Conservation (phyloP, 441 rosid genomes). For the Euphorbia schlechtendalii region DNA sequence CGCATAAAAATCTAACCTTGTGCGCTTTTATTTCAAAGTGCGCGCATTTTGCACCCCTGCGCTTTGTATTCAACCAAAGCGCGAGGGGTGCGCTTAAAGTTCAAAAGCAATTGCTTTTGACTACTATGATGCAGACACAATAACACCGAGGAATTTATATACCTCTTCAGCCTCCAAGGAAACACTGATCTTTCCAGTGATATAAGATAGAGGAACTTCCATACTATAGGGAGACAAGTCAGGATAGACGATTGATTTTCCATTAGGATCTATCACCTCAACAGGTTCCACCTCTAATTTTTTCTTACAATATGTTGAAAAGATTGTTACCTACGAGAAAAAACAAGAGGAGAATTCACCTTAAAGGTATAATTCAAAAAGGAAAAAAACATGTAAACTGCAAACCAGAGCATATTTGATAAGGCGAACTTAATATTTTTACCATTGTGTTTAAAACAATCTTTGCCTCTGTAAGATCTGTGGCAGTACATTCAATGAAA, state of each 20-base stretch:
- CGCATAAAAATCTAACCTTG: too few relatives aligned
- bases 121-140: not conserved
- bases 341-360: slow-evolving; percentile 8
- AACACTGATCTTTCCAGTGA: slow-evolving; percentile 68
- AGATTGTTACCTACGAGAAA: slow-evolving; percentile 54
- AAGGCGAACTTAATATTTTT: slow-evolving; percentile 16
- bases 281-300: slow-evolving; percentile 91
- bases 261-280: slow-evolving; percentile 61
- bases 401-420: slow-evolving; percentile 12
- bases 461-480: slow-evolving; percentile 90
- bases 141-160: slow-evolving; percentile 10
- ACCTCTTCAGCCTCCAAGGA: slow-evolving; percentile 74
- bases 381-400: not conserved
- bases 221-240: slow-evolving; percentile 62
- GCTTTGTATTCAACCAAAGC: too few relatives aligned
- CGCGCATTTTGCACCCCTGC: too few relatives aligned
- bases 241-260: slow-evolving; percentile 59
- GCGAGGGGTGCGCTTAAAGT: too few relatives aligned
- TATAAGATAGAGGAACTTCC: slow-evolving; percentile 77
- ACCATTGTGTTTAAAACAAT: slow-evolving; percentile 92
- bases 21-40: too few relatives aligned
- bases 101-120: too few relatives aligned
- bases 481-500: slow-evolving; percentile 94
- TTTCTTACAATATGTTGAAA: slow-evolving; percentile 64
- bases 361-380: not conserved